Evolutionary conservation across 305 asterid species (phyloP).

Genomic region (Solanum hybrid): DNA sequence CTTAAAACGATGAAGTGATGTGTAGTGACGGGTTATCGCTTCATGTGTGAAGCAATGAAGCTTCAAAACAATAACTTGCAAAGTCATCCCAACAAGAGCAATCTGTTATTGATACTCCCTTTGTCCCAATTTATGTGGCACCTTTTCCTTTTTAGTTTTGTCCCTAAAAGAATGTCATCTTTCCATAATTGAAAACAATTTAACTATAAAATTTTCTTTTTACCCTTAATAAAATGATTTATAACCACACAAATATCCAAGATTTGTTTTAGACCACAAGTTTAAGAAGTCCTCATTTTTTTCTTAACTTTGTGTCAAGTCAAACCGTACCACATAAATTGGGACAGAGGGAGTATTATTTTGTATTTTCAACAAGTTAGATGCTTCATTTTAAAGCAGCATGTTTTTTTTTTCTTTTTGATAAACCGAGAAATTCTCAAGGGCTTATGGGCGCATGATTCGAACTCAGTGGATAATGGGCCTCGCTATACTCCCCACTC

Average conservation of each 20-base stretch:
- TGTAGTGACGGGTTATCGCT: not conserved
- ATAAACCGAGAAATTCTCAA: not conserved
- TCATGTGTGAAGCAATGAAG: not conserved
- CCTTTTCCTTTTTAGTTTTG: not conserved
- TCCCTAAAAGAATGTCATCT: not conserved
- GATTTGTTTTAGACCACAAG: not conserved
- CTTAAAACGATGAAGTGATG: not conserved
- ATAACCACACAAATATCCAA: not conserved
- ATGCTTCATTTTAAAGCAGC: not conserved
- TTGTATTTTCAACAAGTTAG: not conserved
- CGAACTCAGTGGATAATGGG: not conserved
- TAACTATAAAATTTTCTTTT: not conserved
- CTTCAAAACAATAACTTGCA: not conserved
- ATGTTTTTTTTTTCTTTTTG: not conserved
- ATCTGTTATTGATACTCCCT: not conserved
- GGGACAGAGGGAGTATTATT: not conserved
- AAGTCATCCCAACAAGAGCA: not conserved
- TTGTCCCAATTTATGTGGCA: not conserved
- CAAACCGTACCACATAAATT: not conserved
- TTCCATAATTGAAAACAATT: not conserved
- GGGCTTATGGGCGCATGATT: not conserved
- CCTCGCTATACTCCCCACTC: not conserved
- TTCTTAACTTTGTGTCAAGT: not conserved
- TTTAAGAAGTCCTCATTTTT: not conserved
- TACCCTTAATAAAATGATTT: not conserved